A percentile compares a stretch with the other conserved stretches of the same genome.
Evolutionary conservation across 805 yeast genomes (phyloP).

Genomic region (Candida qinlingensis): DNA sequence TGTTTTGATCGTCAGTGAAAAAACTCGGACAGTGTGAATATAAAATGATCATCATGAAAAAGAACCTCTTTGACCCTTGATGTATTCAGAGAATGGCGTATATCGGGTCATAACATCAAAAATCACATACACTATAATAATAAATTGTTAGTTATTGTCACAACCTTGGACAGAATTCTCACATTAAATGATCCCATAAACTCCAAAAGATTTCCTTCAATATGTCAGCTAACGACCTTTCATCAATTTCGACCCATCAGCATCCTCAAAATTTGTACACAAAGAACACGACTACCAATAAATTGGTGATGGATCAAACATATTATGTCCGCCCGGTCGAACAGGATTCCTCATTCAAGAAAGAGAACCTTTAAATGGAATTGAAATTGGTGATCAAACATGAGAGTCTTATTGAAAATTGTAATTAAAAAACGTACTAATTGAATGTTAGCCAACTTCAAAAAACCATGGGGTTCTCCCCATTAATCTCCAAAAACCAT

Average conservation of each 20-base stretch:
- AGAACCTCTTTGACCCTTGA: neutral
- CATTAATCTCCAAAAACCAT: too few species aligned
- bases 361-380: neutral
- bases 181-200: too few species aligned
- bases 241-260: slow-evolving; percentile 46
- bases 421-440: too few species aligned
- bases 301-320: slow-evolving; percentile 26
- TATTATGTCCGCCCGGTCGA: slow-evolving; percentile 52
- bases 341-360: slow-evolving; percentile 19
- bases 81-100: too few species aligned
- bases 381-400: too few species aligned
- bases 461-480: too few species aligned
- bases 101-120: neutral
- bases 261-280: slow-evolving; percentile 46
- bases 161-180: neutral
- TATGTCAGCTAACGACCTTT: slow-evolving; percentile 28
- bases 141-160: neutral
- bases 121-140: slow-evolving; percentile 2
- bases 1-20: slow-evolving; percentile 29
- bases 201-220: too few species aligned
- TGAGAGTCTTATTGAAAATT: too few species aligned
- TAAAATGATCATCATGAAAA: slow-evolving; percentile 31
- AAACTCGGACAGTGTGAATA: slow-evolving; percentile 57
- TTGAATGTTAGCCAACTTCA: too few species aligned
- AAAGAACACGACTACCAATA: slow-evolving; percentile 40